Evolutionary conservation across 305 asterid species (phyloP).

Genomic region (Stenogyne calaminthoides): DNA sequence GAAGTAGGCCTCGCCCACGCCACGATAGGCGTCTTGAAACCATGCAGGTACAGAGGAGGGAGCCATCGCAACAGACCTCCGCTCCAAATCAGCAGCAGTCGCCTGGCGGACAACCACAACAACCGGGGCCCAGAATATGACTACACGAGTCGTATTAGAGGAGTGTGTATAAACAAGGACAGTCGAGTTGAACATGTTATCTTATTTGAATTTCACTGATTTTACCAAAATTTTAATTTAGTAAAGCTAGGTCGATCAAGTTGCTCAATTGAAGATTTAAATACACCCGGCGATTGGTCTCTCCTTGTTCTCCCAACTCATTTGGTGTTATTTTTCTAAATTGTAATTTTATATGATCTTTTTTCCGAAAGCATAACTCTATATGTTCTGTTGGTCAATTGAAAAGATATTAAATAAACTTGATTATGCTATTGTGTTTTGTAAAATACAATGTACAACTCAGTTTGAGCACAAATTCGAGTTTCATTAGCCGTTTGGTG

Average conservation of each 20-base stretch:
- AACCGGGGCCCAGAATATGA: conserved; percentile 34
- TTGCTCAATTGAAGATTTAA: not conserved
- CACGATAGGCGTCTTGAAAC: conserved; percentile 78
- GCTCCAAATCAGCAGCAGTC: conserved; percentile 38
- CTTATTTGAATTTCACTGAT: not conserved
- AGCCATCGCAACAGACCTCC: conserved; percentile 31
- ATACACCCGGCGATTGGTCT: not conserved
- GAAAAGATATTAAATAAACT: not conserved
- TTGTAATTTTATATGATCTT: too few species aligned
- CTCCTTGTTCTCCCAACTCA: not conserved
- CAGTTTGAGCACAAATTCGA: too few species aligned
- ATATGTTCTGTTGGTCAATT: too few species aligned
- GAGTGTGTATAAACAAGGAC: not conserved
- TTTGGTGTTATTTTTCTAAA: not conserved
- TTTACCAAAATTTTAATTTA: not conserved
- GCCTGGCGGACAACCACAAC: conserved; percentile 25
- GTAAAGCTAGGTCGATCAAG: not conserved
- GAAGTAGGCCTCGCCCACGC: conserved; percentile 75
- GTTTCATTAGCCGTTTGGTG: too few species aligned
- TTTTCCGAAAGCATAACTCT: too few species aligned
- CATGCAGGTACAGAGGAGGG: conserved; percentile 67
- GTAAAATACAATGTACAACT: too few species aligned
- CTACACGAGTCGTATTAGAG: conserved; percentile 24
- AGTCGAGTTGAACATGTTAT: not conserved
- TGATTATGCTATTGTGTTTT: too few species aligned